A percentile compares a stretch with the other conserved stretches of the same genome.
Evolutionary conservation across 805 yeast genomes (phyloP).

Genomic region (Metschnikowia cerradonensis): DNA sequence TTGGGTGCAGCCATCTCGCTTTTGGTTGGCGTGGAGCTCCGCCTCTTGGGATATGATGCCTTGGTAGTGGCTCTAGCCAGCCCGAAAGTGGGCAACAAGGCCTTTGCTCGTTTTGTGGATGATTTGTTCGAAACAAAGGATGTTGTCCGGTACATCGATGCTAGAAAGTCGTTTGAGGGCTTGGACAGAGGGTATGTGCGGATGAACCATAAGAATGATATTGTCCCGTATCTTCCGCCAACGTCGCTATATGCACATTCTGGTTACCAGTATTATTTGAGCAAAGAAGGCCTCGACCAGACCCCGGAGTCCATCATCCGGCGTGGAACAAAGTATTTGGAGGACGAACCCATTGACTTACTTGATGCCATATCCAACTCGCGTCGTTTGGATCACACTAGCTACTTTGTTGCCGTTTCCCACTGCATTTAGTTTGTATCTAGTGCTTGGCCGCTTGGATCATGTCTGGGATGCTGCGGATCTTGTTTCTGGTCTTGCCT

Average conservation of each 20-base stretch:
- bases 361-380: conserved; percentile 12
- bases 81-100: conserved; percentile 59
- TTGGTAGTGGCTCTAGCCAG: conserved; percentile 57
- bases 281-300: conserved; percentile 14
- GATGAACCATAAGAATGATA: conserved; percentile 54
- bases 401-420: conserved; percentile 15
- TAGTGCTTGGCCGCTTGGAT: conserved; percentile 20
- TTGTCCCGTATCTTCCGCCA: conserved; percentile 60
- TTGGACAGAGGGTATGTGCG: conserved; percentile 36
- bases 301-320: conserved; percentile 14
- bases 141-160: conserved; percentile 20
- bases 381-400: conserved; percentile 16
- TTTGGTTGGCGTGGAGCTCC: conserved; percentile 59
- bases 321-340: conserved; percentile 13
- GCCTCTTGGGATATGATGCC: conserved; percentile 50
- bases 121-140: conserved; percentile 37
- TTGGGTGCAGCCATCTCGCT: conserved; percentile 70
- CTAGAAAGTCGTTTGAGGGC: conserved; percentile 18
- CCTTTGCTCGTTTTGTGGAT: conserved; percentile 52
- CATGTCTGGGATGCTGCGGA: conserved; percentile 48
- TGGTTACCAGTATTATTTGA: conserved; percentile 45
- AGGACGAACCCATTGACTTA: conserved; percentile 11
- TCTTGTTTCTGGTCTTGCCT: conserved; percentile 59
- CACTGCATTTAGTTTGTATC: conserved; percentile 10
- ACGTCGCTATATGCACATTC: conserved; percentile 40